These are phyloP conservation scores for Chytridiales sp. DNA, from an alignment of 371 early-diverging fungal genomes.

Conservation along the genomic window DNA sequence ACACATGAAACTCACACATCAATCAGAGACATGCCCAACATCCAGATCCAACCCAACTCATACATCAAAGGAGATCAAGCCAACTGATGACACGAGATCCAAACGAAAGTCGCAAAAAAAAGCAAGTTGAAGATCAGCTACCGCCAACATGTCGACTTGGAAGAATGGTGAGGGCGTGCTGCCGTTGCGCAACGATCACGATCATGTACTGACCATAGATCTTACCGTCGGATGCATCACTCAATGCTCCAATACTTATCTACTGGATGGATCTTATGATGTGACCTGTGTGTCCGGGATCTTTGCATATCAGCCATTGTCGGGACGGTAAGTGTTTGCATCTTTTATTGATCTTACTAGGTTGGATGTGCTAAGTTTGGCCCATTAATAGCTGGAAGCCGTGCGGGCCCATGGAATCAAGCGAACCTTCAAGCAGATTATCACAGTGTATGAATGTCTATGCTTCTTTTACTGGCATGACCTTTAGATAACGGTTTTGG, in stretches of 20 bases:
- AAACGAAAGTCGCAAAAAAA: no score
- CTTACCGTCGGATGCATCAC: no score
- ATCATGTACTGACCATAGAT: not conserved
- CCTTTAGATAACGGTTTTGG: not conserved
- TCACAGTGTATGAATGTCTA: constrained; percentile 27
- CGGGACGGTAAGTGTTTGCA: not conserved
- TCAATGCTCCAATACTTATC: no score
- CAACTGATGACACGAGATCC: no score
- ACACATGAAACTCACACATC: no score
- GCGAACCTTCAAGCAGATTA: constrained; percentile 32
- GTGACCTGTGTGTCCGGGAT: no score
- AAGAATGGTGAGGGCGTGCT: constrained; percentile 2
- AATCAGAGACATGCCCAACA: no score
- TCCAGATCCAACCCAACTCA: no score
- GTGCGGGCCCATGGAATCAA: constrained; percentile 27
- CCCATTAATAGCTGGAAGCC: constrained; percentile 24
- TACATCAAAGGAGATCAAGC: no score
- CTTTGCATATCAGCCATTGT: constrained; percentile 5
- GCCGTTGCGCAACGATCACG: not conserved
- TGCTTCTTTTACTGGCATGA: not conserved
- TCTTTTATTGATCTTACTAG: not conserved
- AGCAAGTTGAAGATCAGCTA: no score
- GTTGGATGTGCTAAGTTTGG: no score
- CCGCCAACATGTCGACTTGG: constrained; percentile 17
- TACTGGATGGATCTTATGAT: no score